phyloP scores from a whole-genome alignment of 345 rosid genomes.

The Arabidopsis thaliana region DNA sequence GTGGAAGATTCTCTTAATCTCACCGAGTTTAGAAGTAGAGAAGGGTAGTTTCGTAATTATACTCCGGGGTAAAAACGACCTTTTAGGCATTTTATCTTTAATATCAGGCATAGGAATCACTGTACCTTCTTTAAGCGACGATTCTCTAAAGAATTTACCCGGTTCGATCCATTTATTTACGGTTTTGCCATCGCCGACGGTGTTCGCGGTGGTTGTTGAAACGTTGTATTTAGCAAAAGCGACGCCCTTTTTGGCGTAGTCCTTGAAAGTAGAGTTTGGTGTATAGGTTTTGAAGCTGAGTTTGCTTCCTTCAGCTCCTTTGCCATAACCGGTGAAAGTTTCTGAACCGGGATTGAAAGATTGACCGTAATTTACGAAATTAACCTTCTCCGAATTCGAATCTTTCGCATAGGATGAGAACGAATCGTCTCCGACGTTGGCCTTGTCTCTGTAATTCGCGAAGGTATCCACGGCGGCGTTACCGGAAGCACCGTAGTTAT shows the following conservation, averaged over 20 bases:
- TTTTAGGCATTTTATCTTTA: constrained; percentile 81
- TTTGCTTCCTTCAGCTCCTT: constrained; percentile 45
- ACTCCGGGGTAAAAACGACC: constrained; percentile 80
- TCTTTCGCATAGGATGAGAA: constrained; percentile 71
- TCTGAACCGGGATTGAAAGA: constrained; percentile 64
- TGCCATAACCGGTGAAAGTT: constrained; percentile 61
- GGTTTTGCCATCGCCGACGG: constrained; percentile 48
- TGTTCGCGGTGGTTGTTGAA: not conserved
- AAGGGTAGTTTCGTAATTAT: constrained; percentile 67
- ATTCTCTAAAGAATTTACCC: constrained; percentile 84
- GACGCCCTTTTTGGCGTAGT: constrained; percentile 52
- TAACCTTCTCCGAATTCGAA: constrained; percentile 51
- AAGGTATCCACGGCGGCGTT: constrained; percentile 55
- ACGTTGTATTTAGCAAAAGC: constrained; percentile 56
- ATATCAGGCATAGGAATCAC: constrained; percentile 86
- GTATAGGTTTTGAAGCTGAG: constrained; percentile 62
- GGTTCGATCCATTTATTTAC: constrained; percentile 80
- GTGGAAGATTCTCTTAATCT: constrained; percentile 60
- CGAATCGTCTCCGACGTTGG: constrained; percentile 67
- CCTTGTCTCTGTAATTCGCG: constrained; percentile 57
- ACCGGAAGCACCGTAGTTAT: constrained; percentile 60
- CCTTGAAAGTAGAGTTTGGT: constrained; percentile 59
- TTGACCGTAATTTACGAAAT: constrained; percentile 62
- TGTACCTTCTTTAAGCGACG: constrained; percentile 58
- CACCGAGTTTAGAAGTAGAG: constrained; percentile 50